phyloP scores from a whole-genome alignment of 192 early-diverging fungal genomes.

The Paraglomus occultum region DNA sequence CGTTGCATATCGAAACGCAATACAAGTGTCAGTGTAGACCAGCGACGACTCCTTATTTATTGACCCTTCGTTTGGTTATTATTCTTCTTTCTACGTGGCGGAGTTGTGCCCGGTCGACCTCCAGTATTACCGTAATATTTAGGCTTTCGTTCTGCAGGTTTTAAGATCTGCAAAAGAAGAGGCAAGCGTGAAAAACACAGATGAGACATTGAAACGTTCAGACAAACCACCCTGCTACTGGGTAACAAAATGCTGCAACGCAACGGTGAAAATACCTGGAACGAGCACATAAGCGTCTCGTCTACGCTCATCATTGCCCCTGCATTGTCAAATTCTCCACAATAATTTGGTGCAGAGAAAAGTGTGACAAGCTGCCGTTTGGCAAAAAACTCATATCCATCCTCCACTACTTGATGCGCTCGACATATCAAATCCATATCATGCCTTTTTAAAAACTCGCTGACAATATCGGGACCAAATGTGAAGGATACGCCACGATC shows the following conservation, averaged over 20 bases:
- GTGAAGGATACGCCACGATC: constrained; percentile 96
- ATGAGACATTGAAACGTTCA: too few species aligned
- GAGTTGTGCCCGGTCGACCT: constrained; percentile 67
- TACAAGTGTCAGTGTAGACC: too few species aligned
- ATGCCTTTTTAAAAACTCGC: constrained; percentile 91
- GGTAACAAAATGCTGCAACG: too few species aligned
- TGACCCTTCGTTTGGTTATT: constrained; percentile 37
- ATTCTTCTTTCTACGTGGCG: constrained; percentile 70
- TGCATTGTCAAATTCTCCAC: constrained; percentile 88
- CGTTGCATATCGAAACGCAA: too few species aligned
- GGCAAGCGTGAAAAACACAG: neutral
- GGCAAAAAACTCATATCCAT: constrained; percentile 99
- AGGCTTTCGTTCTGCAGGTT: constrained; percentile 92
- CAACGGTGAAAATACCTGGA: constrained; percentile 51
- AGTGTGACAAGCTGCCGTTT: constrained; percentile 94
- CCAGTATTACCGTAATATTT: constrained; percentile 77
- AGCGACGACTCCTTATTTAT: constrained; percentile 12
- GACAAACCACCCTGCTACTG: too few species aligned
- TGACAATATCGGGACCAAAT: constrained; percentile 94
- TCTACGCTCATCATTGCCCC: constrained; percentile 90
- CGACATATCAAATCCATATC: constrained; percentile 98
- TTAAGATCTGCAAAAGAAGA: constrained; percentile 69
- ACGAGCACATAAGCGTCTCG: constrained; percentile 82
- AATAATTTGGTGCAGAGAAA: constrained; percentile 97
- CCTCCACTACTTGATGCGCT: constrained; percentile 98